These are phyloP conservation scores for Sugiyamaella grinbergsii DNA, from an alignment of 1,139 yeast species.

Conservation along the genomic window DNA sequence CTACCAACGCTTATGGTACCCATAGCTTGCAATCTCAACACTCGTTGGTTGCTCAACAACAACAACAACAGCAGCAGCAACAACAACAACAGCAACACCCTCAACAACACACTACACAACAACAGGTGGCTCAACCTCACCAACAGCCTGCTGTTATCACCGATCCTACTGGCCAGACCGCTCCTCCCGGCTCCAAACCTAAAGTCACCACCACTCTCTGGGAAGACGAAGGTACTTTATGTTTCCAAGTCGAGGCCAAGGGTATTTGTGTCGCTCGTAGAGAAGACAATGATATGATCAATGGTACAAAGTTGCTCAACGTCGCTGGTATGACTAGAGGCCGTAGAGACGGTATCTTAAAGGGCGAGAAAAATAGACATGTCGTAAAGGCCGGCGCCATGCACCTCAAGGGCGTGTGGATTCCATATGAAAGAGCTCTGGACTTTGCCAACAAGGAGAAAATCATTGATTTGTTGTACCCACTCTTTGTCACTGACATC, in stretches of 20 bases:
- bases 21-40: constrained; percentile 19
- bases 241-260: constrained; percentile 94
- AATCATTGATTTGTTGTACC: constrained; percentile 81
- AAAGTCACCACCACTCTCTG: constrained; percentile 93
- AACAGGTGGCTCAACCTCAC: constrained; percentile 29
- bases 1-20: constrained; percentile 10
- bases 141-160: constrained; percentile 37
- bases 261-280: constrained; percentile 90
- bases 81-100: constrained; percentile 19
- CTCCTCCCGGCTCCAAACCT: constrained; percentile 69
- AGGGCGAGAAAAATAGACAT: constrained; percentile 83
- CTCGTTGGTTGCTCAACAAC: constrained; percentile 22
- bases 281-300: constrained; percentile 90
- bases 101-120: constrained; percentile 28
- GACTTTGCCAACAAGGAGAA: constrained; percentile 91
- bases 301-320: constrained; percentile 88
- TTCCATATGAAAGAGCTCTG: constrained; percentile 90
- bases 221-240: constrained; percentile 94
- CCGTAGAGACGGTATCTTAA: constrained; percentile 88
- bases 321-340: constrained; percentile 97
- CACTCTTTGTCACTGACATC: constrained; percentile 85
- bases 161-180: constrained; percentile 58
- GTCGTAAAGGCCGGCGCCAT: constrained; percentile 96
- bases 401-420: constrained; percentile 98
- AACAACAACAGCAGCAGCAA: constrained; percentile 21